Evolutionary conservation across 805 yeast genomes (phyloP).

Genomic region (Phaffomyces thermotolerans): DNA sequence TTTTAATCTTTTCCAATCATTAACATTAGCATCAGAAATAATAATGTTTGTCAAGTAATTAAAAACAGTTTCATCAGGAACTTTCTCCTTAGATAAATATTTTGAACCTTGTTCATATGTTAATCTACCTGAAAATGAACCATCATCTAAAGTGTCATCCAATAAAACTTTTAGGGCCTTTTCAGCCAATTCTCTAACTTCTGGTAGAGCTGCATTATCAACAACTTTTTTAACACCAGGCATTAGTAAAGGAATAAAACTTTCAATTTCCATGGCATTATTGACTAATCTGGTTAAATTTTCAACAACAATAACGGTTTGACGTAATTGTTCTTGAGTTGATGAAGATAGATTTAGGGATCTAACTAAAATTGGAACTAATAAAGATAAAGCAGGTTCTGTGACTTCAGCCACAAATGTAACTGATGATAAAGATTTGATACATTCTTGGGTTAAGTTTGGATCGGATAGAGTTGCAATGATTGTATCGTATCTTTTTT

Average conservation of each 20-base stretch:
- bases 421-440: slow-evolving; percentile 82
- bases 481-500: slow-evolving; percentile 76
- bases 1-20: slow-evolving; percentile 57
- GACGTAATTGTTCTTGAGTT: slow-evolving; percentile 93
- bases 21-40: slow-evolving; percentile 61
- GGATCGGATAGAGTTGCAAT: slow-evolving; percentile 90
- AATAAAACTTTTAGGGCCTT: slow-evolving; percentile 79
- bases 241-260: slow-evolving; percentile 73
- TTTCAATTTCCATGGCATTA: slow-evolving; percentile 85
- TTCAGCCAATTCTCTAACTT: slow-evolving; percentile 86
- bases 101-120: slow-evolving; percentile 44
- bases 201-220: slow-evolving; percentile 88
- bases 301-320: slow-evolving; percentile 92
- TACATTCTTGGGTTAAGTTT: slow-evolving; percentile 77
- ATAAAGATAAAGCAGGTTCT: slow-evolving; percentile 83
- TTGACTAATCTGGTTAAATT: slow-evolving; percentile 92
- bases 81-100: slow-evolving; percentile 29
- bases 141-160: slow-evolving; percentile 71
- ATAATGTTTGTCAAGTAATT: slow-evolving; percentile 47
- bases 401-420: slow-evolving; percentile 98
- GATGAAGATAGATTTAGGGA: slow-evolving; percentile 78
- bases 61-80: slow-evolving; percentile 32
- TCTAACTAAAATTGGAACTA: slow-evolving; percentile 88
- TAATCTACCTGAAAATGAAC: slow-evolving; percentile 72
- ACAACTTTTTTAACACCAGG: slow-evolving; percentile 92